Base-by-base conservation (phyloP, 768 basidiomycete genomes). In the Pisolithus sp. region DNA sequence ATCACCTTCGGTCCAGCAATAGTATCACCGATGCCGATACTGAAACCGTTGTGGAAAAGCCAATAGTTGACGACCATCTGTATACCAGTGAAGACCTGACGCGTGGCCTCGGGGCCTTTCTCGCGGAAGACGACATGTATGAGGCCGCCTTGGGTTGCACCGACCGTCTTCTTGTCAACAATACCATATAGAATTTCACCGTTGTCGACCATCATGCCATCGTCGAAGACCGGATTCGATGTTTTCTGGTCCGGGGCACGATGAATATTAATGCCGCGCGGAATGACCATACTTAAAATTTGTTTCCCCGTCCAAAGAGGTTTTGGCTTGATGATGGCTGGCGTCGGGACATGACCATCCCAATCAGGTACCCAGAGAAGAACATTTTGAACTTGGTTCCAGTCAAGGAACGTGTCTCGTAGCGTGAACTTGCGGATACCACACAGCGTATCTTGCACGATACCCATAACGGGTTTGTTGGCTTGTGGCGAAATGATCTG, bases 381-480 rank as follows among this genome's bases (percentile, higher is more conserved):
- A 66, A 98, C 95, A 61, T 99, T 97, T 65, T 99, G 95, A 10
- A 98, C 93, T 39, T 86, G 83, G 51, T 83, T 85, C 93, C 93
- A 96, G 58, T 98, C 96, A 65, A 96, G 72, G 74, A 98, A 97
- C 17, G 85, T 83, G 64, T 98, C 96, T 23, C 94, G 91, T 6
- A 98, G 74, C 0, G 96, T 98, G 66, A 98, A 93, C 70, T 98
- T 98, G 51, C 96, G 86, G 49, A 98, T 85, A 62, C 96, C 96
- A 63, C 93, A 96, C 1, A 99, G 83, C 0, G 96, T 98, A 65
- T 99, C 96, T 68, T 99, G 96, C 28, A 99, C 95, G 60, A 99
- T 98, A 54, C 93, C 96, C 95, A 99, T 99, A 61, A 97, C 94
- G 17, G 95, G 95, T 71, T 97, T 97, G 75, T 98, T 99, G 47